phyloP scores from a whole-genome alignment of 1,139 yeast species.

The Scheffersomyces titani region DNA sequence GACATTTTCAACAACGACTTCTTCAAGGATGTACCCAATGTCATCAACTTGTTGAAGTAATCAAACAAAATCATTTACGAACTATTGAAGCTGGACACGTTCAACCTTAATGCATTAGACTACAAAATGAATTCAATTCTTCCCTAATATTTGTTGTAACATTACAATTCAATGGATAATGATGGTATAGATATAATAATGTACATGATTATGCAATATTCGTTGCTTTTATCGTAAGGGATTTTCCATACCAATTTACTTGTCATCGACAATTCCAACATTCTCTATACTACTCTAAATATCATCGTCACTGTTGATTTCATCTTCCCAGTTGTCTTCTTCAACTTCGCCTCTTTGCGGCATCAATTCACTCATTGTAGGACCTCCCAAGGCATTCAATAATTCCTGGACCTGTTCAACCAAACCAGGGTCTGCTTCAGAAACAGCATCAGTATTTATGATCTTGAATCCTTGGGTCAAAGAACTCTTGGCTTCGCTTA shows the following conservation, averaged over 20 bases:
- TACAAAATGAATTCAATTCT: neutral
- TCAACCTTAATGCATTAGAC: neutral
- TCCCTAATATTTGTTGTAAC: neutral
- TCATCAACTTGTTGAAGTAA: conserved; percentile 17
- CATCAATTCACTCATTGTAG: conserved; percentile 46
- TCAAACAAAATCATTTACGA: neutral
- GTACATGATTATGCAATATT: neutral
- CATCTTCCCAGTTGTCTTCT: conserved; percentile 48
- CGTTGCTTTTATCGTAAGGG: neutral
- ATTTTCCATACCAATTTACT: neutral
- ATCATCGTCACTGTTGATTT: conserved; percentile 32
- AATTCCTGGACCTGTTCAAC: conserved; percentile 51
- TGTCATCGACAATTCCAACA: neutral
- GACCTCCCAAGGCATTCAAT: conserved; percentile 61
- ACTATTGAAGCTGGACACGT: neutral
- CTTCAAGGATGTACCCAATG: conserved; percentile 28
- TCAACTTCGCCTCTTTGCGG: conserved; percentile 45
- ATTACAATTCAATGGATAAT: neutral
- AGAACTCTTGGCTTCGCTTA: conserved; percentile 53
- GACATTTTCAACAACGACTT: conserved; percentile 34
- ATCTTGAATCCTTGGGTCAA: conserved; percentile 59
- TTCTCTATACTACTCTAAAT: neutral
- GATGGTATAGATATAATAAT: neutral
- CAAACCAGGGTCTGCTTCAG: conserved; percentile 57
- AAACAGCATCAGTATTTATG: conserved; percentile 38